Evolutionary conservation across 352 stramenopile genomes (phyloP).

Genomic region (Pythium inflatum): DNA sequence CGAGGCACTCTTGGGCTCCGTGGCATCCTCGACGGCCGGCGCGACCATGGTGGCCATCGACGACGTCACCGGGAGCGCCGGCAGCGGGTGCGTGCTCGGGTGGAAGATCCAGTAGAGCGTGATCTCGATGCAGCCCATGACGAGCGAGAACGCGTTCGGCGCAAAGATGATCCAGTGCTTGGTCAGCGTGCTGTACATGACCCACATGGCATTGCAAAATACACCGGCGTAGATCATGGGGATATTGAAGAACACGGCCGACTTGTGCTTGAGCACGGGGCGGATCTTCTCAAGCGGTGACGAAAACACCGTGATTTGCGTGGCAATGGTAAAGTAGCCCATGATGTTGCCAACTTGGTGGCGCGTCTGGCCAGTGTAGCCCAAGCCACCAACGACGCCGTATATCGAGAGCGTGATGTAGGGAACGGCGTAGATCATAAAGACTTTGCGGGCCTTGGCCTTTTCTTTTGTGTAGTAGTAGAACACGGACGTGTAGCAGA

Average conservation of each 20-base stretch:
- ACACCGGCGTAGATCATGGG: constrained; percentile 53
- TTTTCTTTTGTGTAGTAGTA: constrained; percentile 53
- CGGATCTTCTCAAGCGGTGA: constrained; percentile 59
- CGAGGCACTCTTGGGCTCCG: too few relatives aligned
- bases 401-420: constrained; percentile 39
- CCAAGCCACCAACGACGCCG: constrained; percentile 42
- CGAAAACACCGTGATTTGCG: constrained; percentile 53
- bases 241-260: constrained; percentile 54
- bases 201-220: constrained; percentile 40
- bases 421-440: constrained; percentile 25
- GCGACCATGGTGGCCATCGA: not conserved
- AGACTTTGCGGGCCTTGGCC: constrained; percentile 44
- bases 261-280: constrained; percentile 52
- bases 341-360: constrained; percentile 38
- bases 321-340: constrained; percentile 46
- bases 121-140: constrained; percentile 42
- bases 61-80: constrained; percentile 1
- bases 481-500: constrained; percentile 56
- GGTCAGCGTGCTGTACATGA: constrained; percentile 43
- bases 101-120: constrained; percentile 54
- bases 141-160: constrained; percentile 50
- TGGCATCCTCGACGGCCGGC: not conserved
- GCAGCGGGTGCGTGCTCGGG: constrained; percentile 42
- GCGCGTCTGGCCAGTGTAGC: constrained; percentile 40
- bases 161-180: constrained; percentile 57